A percentile compares a stretch with the other conserved stretches of the same genome.
Conservation (phyloP, 2,329 filamentous ascomycete species). For the Bipolaris bicolor region DNA sequence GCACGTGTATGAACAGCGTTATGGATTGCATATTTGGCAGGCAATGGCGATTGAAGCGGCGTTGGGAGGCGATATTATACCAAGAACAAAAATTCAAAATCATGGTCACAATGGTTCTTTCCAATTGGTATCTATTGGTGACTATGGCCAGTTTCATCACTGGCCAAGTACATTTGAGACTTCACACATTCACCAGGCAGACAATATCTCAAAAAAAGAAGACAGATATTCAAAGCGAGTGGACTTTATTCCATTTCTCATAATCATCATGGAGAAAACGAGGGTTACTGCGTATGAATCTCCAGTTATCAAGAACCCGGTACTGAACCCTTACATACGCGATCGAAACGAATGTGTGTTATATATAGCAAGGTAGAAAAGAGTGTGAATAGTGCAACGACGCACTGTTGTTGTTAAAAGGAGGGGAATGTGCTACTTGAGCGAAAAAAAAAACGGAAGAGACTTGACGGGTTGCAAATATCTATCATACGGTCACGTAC, state of each 20-base stretch:
- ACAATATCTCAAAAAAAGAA: too few relatives aligned
- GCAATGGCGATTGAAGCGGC: conserved; percentile 24
- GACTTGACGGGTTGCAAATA: neutral
- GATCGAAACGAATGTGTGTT: neutral
- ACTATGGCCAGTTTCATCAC: too few relatives aligned
- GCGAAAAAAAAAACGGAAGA: too few relatives aligned
- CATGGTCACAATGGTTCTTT: neutral
- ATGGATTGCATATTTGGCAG: conserved; percentile 25
- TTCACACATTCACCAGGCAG: too few relatives aligned
- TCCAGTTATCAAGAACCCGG: too few relatives aligned
- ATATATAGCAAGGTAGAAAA: neutral
- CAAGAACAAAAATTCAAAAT: conserved; percentile 3
- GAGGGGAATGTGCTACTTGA: too few relatives aligned
- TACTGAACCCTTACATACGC: neutral
- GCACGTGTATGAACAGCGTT: neutral
- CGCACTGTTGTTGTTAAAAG: neutral
- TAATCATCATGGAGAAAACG: too few relatives aligned
- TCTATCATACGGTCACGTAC: conserved; percentile 23
- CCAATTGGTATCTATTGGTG: too few relatives aligned
- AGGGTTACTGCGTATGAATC: too few relatives aligned
- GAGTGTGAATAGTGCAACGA: conserved; percentile 4
- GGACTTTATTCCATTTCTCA: too few relatives aligned
- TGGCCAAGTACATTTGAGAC: too few relatives aligned
- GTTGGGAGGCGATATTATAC: conserved; percentile 30
- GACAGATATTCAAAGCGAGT: too few relatives aligned